A percentile compares a stretch with the other conserved stretches of the same genome.
Evolutionary conservation across 176 grass and related monocot species (phyloP).

Genomic region (Luzula sylvatica): DNA sequence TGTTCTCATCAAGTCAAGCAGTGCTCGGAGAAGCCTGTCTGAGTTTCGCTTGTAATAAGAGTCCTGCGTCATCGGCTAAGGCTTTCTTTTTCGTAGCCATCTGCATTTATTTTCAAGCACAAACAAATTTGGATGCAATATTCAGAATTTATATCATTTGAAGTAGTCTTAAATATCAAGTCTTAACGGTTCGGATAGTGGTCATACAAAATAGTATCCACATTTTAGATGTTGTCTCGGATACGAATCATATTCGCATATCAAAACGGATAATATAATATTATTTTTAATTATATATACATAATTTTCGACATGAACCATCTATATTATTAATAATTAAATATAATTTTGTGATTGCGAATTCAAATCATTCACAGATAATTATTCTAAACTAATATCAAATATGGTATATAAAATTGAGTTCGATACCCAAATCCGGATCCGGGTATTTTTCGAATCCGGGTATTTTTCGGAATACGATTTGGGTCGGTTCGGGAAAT

Average conservation of each 20-base stretch:
- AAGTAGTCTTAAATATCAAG: background rate
- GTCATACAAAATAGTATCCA: background rate
- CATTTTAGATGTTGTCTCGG: background rate
- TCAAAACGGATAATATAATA: too few species aligned
- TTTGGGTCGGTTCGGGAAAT: too few species aligned
- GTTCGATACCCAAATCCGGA: too few species aligned
- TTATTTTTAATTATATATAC: too few species aligned
- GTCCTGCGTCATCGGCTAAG: slow-evolving; percentile 52
- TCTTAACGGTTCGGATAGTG: background rate
- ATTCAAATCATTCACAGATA: background rate
- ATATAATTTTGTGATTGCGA: too few species aligned
- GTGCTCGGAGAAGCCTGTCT: slow-evolving; percentile 45
- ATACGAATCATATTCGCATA: too few species aligned
- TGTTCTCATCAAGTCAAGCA: slow-evolving; percentile 29
- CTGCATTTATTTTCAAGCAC: slow-evolving; percentile 36
- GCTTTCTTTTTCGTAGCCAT: slow-evolving; percentile 77
- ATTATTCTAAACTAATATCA: too few species aligned
- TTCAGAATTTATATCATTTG: background rate
- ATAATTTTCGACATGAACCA: too few species aligned
- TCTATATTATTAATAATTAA: too few species aligned
- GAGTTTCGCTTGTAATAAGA: slow-evolving; percentile 59
- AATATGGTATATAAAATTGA: too few species aligned
- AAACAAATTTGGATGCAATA: background rate
- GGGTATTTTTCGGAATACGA: too few species aligned
- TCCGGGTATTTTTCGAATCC: too few species aligned